phyloP scores from a whole-genome alignment of 192 early-diverging fungal species.

The Rhizoclosmatium sp. region DNA sequence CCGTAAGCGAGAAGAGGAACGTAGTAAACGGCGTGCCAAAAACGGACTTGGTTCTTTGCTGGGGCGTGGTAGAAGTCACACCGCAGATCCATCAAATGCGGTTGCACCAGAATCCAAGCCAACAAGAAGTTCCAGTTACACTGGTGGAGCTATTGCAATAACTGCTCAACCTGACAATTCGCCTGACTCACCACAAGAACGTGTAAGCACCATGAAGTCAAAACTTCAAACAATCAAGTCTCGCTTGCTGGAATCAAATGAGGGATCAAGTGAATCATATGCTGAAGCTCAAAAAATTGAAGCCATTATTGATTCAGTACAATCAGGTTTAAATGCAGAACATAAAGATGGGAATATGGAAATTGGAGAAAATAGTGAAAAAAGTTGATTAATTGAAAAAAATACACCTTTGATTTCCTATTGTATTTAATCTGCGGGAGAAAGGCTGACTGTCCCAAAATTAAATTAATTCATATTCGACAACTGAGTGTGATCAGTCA shows the following conservation, averaged over 20 bases:
- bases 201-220: slow-evolving; percentile 17
- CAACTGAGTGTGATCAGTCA: no score
- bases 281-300: slow-evolving; percentile 1
- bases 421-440: no score
- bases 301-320: neutral
- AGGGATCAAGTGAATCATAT: neutral
- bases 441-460: no score
- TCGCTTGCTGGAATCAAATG: neutral
- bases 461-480: no score
- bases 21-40: slow-evolving; percentile 7
- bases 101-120: neutral
- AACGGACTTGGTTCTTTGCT: neutral
- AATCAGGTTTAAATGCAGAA: no score
- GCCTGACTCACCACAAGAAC: slow-evolving; percentile 19
- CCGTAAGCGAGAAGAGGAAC: slow-evolving; percentile 13
- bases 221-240: slow-evolving; percentile 17
- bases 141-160: neutral
- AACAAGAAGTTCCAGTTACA: neutral
- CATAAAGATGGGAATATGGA: no score
- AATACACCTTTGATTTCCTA: no score
- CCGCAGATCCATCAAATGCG: slow-evolving; percentile 4
- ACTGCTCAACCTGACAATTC: neutral
- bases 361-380: no score
- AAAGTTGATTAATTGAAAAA: no score
- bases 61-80: slow-evolving; percentile 18